A percentile compares a stretch with the other conserved stretches of the same genome.
Evolutionary conservation across 179 eudicot genomes (phyloP).

Genomic region (Beta macrorhiza): DNA sequence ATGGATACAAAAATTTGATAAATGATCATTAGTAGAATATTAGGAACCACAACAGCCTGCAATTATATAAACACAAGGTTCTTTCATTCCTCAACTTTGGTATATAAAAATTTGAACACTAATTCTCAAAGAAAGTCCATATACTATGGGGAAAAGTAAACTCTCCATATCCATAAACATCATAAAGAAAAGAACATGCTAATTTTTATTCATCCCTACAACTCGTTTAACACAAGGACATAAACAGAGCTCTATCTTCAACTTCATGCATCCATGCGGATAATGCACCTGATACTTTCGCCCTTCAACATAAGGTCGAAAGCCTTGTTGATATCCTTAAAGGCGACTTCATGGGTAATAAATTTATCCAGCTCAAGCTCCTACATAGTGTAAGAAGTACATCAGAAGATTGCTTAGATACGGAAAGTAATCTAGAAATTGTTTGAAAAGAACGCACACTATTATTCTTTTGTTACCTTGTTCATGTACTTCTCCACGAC

Average conservation of each 20-base stretch:
- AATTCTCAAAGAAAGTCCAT: background rate
- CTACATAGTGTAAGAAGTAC: conserved; percentile 11
- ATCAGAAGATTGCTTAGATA: background rate
- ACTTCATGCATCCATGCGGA: conserved; percentile 46
- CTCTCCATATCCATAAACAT: background rate
- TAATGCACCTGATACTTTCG: conserved; percentile 63
- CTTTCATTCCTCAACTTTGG: background rate
- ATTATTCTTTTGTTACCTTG: conserved; percentile 35
- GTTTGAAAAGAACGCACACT: background rate
- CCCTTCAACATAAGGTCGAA: conserved; percentile 57
- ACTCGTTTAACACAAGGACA: background rate
- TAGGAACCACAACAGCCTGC: background rate
- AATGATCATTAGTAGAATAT: no score
- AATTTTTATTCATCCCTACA: background rate
- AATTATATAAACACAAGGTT: background rate
- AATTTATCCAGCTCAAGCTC: conserved; percentile 74
- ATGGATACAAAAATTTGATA: no score
- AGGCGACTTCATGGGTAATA: conserved; percentile 56
- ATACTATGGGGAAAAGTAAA: background rate
- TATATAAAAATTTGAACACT: background rate
- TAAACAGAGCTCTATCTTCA: background rate
- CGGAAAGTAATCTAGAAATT: background rate
- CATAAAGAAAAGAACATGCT: background rate
- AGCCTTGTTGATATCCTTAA: conserved; percentile 72
- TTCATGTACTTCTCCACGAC: conserved; percentile 81